phyloP scores from a whole-genome alignment of 371 early-diverging fungal genomes.

The Mortierella sp. region DNA sequence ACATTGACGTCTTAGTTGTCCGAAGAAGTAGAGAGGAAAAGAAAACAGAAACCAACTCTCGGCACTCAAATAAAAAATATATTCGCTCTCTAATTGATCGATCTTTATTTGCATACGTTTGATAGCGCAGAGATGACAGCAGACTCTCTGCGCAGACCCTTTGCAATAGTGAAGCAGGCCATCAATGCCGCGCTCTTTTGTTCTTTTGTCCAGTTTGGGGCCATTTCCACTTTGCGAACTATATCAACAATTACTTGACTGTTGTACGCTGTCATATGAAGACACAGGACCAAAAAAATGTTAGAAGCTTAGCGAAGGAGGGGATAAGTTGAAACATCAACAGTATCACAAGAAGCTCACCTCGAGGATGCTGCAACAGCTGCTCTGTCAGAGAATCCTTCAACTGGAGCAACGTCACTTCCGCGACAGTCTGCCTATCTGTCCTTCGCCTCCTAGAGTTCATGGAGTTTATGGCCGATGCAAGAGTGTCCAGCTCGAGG shows the following conservation, averaged over 20 bases:
- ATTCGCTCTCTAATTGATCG: slow-evolving; percentile 4
- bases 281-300: background rate
- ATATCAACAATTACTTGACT: slow-evolving; percentile 17
- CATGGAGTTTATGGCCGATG: no score
- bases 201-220: slow-evolving; percentile 36
- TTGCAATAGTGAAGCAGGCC: slow-evolving; percentile 24
- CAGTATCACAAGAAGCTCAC: slow-evolving; percentile 14
- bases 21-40: background rate
- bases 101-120: background rate
- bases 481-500: no score
- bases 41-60: background rate
- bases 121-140: slow-evolving; percentile 5
- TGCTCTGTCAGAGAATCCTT: slow-evolving; percentile 18
- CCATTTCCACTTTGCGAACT: slow-evolving; percentile 21
- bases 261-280: slow-evolving; percentile 33
- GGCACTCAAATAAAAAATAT: background rate
- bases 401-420: slow-evolving; percentile 8
- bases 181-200: slow-evolving; percentile 26
- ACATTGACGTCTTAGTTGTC: background rate
- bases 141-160: slow-evolving; percentile 34
- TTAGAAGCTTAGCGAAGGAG: no score
- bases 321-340: background rate
- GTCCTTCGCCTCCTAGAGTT: no score
- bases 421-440: background rate
- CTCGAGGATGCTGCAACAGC: slow-evolving; percentile 23